Conservation (phyloP, 441 rosid genomes). For the Bruguiera hainesii region DNA sequence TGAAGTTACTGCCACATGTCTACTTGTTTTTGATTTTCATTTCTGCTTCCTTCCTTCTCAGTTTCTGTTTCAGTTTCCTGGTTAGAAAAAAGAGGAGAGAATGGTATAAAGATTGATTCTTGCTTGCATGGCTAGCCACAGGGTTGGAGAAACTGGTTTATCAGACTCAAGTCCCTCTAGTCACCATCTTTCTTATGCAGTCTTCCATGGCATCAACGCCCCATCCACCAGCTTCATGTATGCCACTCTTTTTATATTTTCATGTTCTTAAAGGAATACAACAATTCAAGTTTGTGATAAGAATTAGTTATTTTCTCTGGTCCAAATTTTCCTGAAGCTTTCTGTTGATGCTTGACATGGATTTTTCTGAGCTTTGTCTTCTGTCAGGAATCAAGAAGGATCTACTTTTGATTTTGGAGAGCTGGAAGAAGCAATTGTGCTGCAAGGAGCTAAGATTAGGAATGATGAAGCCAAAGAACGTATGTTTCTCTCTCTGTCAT, state of each 20-base stretch:
- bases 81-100: constrained; percentile 27
- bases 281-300: neutral
- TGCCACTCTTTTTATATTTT: neutral
- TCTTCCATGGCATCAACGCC: constrained; percentile 67
- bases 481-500: constrained; percentile 39
- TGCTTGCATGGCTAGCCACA: constrained; percentile 71
- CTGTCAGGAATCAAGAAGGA: constrained; percentile 69
- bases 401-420: constrained; percentile 91
- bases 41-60: constrained; percentile 17
- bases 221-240: constrained; percentile 52
- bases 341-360: constrained; percentile 14
- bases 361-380: constrained; percentile 9
- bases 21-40: constrained; percentile 22
- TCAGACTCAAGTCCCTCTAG: constrained; percentile 63
- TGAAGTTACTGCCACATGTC: constrained; percentile 2
- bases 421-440: constrained; percentile 92
- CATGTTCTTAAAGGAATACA: neutral
- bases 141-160: constrained; percentile 69
- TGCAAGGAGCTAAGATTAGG: constrained; percentile 77
- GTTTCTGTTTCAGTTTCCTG: constrained; percentile 19
- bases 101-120: constrained; percentile 27
- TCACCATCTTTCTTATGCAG: constrained; percentile 65
- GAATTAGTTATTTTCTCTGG: neutral
- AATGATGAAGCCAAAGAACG: constrained; percentile 86
- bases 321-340: constrained; percentile 2